These are phyloP conservation scores for Fusarium veterinarium DNA, from an alignment of 2,329 filamentous ascomycete genomes.

Conservation along the genomic window DNA sequence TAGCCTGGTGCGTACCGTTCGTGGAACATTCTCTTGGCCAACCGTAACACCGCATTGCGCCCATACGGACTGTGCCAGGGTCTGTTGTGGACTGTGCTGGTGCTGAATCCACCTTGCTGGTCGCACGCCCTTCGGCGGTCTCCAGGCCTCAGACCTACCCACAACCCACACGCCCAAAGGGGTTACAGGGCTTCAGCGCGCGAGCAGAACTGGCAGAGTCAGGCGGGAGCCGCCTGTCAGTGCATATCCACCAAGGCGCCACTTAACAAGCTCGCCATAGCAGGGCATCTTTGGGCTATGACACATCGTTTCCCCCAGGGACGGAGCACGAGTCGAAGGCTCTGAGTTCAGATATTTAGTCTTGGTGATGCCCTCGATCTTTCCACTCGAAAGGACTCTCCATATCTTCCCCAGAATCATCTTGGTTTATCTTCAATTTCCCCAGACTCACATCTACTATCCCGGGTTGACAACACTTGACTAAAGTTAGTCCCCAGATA, in stretches of 20 bases:
- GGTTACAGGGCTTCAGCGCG: conserved; percentile 31
- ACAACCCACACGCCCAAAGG: conserved; percentile 39
- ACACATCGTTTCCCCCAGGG: conserved; percentile 44
- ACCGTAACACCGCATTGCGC: conserved; percentile 7
- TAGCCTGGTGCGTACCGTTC: conserved; percentile 27
- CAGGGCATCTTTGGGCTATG: conserved; percentile 43
- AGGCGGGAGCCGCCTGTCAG: conserved; percentile 41
- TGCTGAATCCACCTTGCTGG: conserved; percentile 29
- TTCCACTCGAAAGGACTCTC: conserved; percentile 34
- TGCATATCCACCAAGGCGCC: conserved; percentile 40
- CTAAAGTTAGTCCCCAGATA: conserved; percentile 23
- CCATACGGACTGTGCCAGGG: conserved; percentile 21
- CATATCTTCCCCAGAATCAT: conserved; percentile 39
- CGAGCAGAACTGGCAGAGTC: conserved; percentile 38
- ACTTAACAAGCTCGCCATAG: conserved; percentile 46
- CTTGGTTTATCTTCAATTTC: conserved; percentile 27
- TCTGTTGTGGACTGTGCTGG: conserved; percentile 23
- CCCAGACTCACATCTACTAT: conserved; percentile 30
- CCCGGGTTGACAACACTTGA: conserved; percentile 15
- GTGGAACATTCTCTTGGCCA: conserved; percentile 11
- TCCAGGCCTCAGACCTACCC: conserved; percentile 24
- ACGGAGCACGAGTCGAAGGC: conserved; percentile 31
- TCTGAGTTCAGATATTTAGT: conserved; percentile 43
- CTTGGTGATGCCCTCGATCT: conserved; percentile 39
- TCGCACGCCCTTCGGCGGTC: conserved; percentile 35